Base-by-base conservation (phyloP, 805 yeast genomes). In the Lipomyces sp. region DNA sequence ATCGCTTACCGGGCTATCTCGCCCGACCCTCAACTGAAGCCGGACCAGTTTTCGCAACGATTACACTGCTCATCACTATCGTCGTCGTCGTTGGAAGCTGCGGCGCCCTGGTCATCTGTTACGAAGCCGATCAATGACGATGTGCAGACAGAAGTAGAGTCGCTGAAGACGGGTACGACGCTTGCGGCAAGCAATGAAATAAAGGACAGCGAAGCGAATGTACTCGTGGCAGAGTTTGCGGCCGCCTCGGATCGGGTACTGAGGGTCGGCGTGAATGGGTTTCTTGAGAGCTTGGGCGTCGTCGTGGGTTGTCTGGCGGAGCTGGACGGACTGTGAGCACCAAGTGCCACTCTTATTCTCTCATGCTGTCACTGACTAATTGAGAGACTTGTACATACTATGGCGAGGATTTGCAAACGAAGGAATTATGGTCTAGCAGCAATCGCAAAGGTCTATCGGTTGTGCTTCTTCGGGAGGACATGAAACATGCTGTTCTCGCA, bases 11-110 rank as follows among this genome's bases (percentile, higher is more conserved):
- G 71, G n/a, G 73, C 87, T 2, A 71, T 87, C 21, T 60, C 69
- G 3, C 95, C 91, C 0, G 96, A 88, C 63, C 95, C 95, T 1
- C 81, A 84, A n/a, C 71, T 89, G 55, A 82, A 80, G 62, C 82
- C 83, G 1, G 73, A 77, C 45, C 93, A 86, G 65, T 72, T 88
- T 42, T 64, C 67, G 16, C 82, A 81, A 3, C 59, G 58, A 1
- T 81, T 80, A 55, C 39, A 63, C 4, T 63, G 69, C 13, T n/a
- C 26, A 6, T 16, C 39, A n/a, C 11, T 6, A 16, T 13, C 23
- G 10, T 11, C 18, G 18, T 16, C 19, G 18, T 10, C 10, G 18
- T n/a, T n/a, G n/a, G n/a, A n/a, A n/a, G n/a, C n/a, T n/a, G n/a
- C n/a, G n/a, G n/a, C n/a, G n/a, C n/a, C n/a, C n/a, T n/a, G n/a